Base-by-base conservation (phyloP, 257 asterid species). In the Scutellaria barbata region DNA sequence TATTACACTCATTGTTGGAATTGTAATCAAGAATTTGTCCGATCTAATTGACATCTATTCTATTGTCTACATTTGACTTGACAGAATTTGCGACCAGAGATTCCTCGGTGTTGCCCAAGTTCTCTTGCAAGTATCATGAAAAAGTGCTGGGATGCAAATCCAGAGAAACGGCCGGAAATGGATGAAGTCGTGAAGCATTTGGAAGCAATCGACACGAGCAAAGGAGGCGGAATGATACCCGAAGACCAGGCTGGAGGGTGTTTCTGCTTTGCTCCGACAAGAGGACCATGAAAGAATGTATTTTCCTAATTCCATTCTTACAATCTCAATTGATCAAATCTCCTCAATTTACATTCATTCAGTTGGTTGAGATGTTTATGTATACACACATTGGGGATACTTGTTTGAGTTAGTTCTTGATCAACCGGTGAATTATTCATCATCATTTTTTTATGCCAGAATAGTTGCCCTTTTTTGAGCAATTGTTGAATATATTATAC, bases 151-250 rank as follows among this genome's bases (percentile, higher is more conserved):
- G 96, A 89, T 1, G 86, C 85, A 4, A 89, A 88, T 52, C 89
- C 96, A 0, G 89, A 88, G n/a, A 89, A 88, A 65, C 79, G 98
- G 47, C 98, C 98, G 0, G 90, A 88, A 7, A 92, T 92, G 98
- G 96, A 92, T 41, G 96, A 88, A 71, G 98, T 92, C 1, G 96
- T 88, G 71, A 84, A 75, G 76, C 18, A 86, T 81, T 79, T 92
- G 77, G 96, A 92, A 69, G 96, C 90, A 1, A 73, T 92, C 37
- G 96, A 92, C 74, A 92, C 96, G 8, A 89, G 90, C 87, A 92
- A 85, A 72, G 96, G 98, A 54, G 98, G 98, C 47, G 96, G 98
- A 5, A 92, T 92, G 98, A 84, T 92, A 72, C 92, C 98, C 3
- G 96, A 89, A 60, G 96, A 89, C 68, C 88, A 87, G 56, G 88